phyloP scores from a whole-genome alignment of 2,329 filamentous ascomycete genomes.

The Alternaria metachromatica region DNA sequence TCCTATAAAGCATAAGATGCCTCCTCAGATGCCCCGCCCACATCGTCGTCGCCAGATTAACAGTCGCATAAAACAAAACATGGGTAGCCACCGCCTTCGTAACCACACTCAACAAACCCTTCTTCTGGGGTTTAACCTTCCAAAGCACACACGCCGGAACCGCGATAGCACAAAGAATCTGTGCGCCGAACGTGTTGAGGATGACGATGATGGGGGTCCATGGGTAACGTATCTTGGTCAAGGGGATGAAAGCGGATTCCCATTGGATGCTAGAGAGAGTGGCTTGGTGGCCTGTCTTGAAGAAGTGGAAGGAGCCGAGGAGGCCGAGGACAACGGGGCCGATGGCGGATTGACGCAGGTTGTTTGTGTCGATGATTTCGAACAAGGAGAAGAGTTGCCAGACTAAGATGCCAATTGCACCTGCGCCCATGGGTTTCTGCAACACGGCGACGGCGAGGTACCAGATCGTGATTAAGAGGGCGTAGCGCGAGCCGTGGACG shows the following conservation, averaged over 20 bases:
- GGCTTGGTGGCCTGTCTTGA: slow-evolving; percentile 97
- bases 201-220: slow-evolving; percentile 83
- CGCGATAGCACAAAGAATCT: slow-evolving; percentile 80
- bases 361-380: slow-evolving; percentile 68
- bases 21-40: slow-evolving; percentile 88
- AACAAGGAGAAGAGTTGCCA: slow-evolving; percentile 86
- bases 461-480: slow-evolving; percentile 81
- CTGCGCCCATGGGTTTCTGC: slow-evolving; percentile 93
- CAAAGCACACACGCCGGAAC: slow-evolving; percentile 85
- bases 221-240: slow-evolving; percentile 83
- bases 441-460: slow-evolving; percentile 78
- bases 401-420: slow-evolving; percentile 79
- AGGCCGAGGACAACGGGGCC: slow-evolving; percentile 84
- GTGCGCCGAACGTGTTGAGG: slow-evolving; percentile 87
- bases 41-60: slow-evolving; percentile 84
- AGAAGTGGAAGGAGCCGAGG: slow-evolving; percentile 93
- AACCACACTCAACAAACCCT: slow-evolving; percentile 69
- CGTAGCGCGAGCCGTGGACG: slow-evolving; percentile 87
- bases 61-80: slow-evolving; percentile 79
- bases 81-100: slow-evolving; percentile 76
- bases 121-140: slow-evolving; percentile 81
- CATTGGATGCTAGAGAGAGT: slow-evolving; percentile 88
- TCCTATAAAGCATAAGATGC: slow-evolving; percentile 95
- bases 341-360: slow-evolving; percentile 71
- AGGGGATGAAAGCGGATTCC: slow-evolving; percentile 92